These are phyloP conservation scores for Murraya koenigii DNA, from an alignment of 345 rosid genomes.

Conservation along the genomic window DNA sequence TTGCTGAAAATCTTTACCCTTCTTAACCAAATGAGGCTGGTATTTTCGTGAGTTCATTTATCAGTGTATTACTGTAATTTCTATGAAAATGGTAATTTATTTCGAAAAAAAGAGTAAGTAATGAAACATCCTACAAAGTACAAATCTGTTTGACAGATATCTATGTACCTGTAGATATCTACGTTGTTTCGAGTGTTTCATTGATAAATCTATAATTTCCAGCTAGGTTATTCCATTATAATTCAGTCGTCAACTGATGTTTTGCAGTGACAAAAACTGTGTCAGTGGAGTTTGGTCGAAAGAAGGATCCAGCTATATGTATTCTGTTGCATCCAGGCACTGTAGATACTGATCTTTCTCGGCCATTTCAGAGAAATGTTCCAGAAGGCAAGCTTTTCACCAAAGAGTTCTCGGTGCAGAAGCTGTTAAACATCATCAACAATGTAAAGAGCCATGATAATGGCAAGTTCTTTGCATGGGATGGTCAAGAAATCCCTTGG, in stretches of 20 bases:
- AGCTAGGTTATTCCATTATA: background rate
- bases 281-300: constrained; percentile 67
- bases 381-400: constrained; percentile 82
- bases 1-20: background rate
- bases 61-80: background rate
- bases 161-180: background rate
- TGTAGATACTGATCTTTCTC: constrained; percentile 90
- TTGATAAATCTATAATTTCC: background rate
- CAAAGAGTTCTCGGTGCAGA: constrained; percentile 75
- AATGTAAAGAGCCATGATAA: constrained; percentile 56
- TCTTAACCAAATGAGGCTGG: background rate
- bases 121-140: background rate
- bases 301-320: constrained; percentile 76
- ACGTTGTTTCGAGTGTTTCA: background rate
- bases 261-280: constrained; percentile 66
- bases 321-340: constrained; percentile 93
- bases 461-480: constrained; percentile 96
- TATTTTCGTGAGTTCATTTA: background rate
- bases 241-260: constrained; percentile 12
- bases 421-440: constrained; percentile 64
- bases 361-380: constrained; percentile 79
- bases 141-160: background rate
- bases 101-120: background rate
- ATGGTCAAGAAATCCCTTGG: constrained; percentile 94
- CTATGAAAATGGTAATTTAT: background rate